Conservation (phyloP, 768 basidiomycete species). For the Phaeotremella fagi region DNA sequence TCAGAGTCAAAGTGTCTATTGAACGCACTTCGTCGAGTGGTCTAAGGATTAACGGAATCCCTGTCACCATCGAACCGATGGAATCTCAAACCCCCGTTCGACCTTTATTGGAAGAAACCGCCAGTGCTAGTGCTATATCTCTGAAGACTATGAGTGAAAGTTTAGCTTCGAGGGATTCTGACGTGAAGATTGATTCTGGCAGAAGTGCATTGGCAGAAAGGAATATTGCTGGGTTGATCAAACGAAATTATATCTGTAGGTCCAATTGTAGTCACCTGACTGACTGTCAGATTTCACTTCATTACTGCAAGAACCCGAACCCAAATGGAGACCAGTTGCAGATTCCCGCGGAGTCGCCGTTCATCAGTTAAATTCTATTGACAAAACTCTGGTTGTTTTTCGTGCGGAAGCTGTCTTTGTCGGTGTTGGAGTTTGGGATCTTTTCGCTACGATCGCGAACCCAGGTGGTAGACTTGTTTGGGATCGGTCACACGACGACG, state of each 20-base stretch:
- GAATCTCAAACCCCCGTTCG: conserved; percentile 4
- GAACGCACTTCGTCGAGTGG: conserved; percentile 66
- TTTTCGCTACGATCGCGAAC: conserved; percentile 79
- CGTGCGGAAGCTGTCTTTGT: conserved; percentile 96
- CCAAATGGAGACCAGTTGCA: conserved; percentile 80
- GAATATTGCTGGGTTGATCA: conserved; percentile 76
- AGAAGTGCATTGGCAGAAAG: conserved; percentile 65
- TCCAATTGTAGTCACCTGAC: conserved; percentile 2
- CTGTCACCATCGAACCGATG: conserved; percentile 46
- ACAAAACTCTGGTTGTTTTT: conserved; percentile 92
- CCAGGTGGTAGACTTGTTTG: conserved; percentile 76
- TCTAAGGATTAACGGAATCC: conserved; percentile 79
- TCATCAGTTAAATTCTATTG: conserved; percentile 92
- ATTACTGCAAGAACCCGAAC: conserved; percentile 91
- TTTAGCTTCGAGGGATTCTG: conserved; percentile 7
- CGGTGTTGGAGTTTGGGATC: conserved; percentile 90
- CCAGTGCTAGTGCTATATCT: conserved; percentile 41
- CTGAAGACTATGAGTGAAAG: conserved; percentile 40
- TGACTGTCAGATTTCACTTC: conserved; percentile 75
- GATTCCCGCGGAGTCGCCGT: conserved; percentile 88
- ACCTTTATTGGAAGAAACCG: conserved; percentile 36
- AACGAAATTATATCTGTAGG: conserved; percentile 81
- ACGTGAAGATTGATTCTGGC: conserved; percentile 39
- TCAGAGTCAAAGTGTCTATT: conserved; percentile 73
- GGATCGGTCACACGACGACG: conserved; percentile 89